A percentile compares a stretch with the other conserved stretches of the same genome.
These are phyloP conservation scores for Ceratocystis destructans DNA, from an alignment of 2,329 filamentous ascomycete species.

Conservation along the genomic window DNA sequence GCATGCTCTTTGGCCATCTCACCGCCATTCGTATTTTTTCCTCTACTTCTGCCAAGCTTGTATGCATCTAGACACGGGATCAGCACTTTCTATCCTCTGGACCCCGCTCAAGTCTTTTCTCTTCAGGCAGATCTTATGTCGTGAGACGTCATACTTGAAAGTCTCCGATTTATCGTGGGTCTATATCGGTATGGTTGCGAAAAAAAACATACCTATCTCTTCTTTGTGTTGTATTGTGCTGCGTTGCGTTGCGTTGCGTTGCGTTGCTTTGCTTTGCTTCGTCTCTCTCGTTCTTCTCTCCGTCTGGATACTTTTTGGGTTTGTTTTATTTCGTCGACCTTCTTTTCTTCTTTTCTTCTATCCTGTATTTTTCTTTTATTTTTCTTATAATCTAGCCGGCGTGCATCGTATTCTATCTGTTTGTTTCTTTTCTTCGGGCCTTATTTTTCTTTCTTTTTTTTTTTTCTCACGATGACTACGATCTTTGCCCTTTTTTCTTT, in stretches of 20 bases:
- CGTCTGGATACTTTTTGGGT: slow-evolving; percentile 6
- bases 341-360: slow-evolving; percentile 2
- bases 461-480: slow-evolving; percentile 17
- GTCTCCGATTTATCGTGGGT: too few relatives aligned
- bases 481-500: slow-evolving; percentile 19
- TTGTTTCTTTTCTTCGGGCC: slow-evolving; percentile 10
- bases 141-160: too few relatives aligned
- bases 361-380: slow-evolving; percentile 11
- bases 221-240: too few relatives aligned
- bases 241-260: neutral
- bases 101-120: neutral
- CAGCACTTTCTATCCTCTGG: neutral
- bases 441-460: slow-evolving; percentile 3
- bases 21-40: neutral
- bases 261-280: neutral
- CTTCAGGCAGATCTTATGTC: neutral
- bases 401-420: slow-evolving; percentile 6
- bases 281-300: neutral
- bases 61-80: neutral
- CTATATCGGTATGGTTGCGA: too few relatives aligned
- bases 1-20: neutral
- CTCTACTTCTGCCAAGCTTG: neutral
- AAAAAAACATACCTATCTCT: too few relatives aligned
- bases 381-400: slow-evolving; percentile 13
- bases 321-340: slow-evolving; percentile 11